Evolutionary conservation across 768 basidiomycete genomes (phyloP).

Genomic region (Tricholomella constricta): DNA sequence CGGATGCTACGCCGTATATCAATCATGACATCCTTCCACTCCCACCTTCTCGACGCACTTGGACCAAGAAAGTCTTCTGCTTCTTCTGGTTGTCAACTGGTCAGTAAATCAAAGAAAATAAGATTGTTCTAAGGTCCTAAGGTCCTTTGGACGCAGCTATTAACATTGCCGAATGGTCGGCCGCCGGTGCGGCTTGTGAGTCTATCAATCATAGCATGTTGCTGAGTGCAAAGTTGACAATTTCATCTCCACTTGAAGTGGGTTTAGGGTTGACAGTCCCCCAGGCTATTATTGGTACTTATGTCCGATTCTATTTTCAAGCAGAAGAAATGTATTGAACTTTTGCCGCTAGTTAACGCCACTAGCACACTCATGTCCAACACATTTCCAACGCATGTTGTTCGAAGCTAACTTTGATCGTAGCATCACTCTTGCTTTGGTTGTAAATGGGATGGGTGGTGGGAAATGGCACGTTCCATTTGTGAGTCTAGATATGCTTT

Average conservation of each 20-base stretch:
- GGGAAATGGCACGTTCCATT: conserved; percentile 36
- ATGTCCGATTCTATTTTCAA: not conserved
- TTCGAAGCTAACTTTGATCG: not conserved
- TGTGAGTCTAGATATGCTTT: conserved; percentile 14
- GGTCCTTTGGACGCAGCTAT: conserved; percentile 19
- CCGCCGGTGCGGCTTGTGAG: conserved; percentile 29
- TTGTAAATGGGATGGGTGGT: conserved; percentile 29
- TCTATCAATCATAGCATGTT: not conserved
- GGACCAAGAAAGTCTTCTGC: conserved; percentile 28
- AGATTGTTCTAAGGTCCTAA: not conserved
- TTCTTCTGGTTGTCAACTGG: conserved; percentile 36
- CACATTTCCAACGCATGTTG: not conserved
- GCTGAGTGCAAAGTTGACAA: not conserved
- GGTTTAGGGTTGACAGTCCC: conserved; percentile 29
- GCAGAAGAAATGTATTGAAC: too few relatives aligned
- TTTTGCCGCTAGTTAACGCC: conserved; percentile 4
- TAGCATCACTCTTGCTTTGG: conserved; percentile 28
- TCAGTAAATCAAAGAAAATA: not conserved
- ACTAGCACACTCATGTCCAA: conserved; percentile 7
- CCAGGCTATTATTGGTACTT: conserved; percentile 30
- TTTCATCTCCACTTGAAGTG: conserved; percentile 14
- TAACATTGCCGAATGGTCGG: conserved; percentile 36
- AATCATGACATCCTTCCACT: conserved; percentile 31
- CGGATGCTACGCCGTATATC: conserved; percentile 27
- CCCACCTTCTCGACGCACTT: conserved; percentile 27